Percentiles rank a stretch among this genome's conserved stretches.
Evolutionary conservation across 176 grass and related monocot species (phyloP).

Genomic region (Stipa capillata): DNA sequence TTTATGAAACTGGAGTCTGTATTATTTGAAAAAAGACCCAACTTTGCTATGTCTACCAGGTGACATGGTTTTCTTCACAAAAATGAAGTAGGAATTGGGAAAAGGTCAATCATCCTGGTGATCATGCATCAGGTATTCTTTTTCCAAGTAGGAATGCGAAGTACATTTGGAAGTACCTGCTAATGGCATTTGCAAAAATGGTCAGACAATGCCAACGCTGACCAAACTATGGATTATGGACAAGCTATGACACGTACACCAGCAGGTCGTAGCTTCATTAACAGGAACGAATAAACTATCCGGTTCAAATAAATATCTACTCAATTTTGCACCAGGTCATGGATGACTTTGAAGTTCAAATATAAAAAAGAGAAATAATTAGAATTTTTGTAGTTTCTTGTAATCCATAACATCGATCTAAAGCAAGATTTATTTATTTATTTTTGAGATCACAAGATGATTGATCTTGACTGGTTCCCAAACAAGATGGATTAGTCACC

Average conservation of each 20-base stretch:
- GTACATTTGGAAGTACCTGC: neutral
- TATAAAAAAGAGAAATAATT: neutral
- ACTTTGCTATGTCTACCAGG: neutral
- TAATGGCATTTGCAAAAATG: neutral
- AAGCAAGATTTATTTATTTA: neutral
- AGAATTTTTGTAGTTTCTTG: neutral
- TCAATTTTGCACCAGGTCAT: conserved; percentile 10
- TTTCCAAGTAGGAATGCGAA: neutral
- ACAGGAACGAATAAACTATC: conserved; percentile 6
- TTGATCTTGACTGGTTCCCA: neutral
- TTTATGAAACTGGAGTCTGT: neutral
- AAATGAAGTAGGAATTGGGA: conserved; percentile 4
- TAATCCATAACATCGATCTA: neutral
- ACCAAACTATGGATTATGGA: neutral
- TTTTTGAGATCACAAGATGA: neutral
- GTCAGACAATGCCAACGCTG: neutral
- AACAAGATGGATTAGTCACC: neutral
- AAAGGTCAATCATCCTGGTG: neutral
- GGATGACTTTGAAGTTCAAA: conserved; percentile 3
- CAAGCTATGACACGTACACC: neutral
- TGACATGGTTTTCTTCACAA: neutral
- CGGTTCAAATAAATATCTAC: neutral
- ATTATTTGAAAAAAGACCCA: neutral
- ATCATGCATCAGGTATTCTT: neutral
- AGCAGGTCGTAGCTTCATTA: too few relatives aligned